Percentiles rank a stretch among this genome's conserved stretches.
Conservation (phyloP, 1,139 yeast genomes). For the Lodderomyces oxycetoniae region DNA sequence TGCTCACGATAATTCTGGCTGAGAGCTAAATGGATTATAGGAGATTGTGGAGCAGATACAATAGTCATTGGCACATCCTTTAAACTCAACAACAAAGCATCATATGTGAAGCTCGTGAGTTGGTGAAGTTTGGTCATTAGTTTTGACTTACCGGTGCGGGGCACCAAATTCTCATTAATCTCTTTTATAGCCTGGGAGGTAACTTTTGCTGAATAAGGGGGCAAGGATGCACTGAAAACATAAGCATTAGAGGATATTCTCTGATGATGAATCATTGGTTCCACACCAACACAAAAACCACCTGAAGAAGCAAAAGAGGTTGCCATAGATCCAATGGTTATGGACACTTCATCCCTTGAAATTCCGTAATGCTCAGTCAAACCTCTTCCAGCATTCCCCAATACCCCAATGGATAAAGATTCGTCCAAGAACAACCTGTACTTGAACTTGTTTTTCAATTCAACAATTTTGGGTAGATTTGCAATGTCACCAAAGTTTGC, state of each 20-base stretch:
- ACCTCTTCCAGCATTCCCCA: constrained; percentile 87
- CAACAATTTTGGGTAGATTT: constrained; percentile 63
- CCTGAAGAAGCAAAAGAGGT: constrained; percentile 85
- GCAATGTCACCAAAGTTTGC: constrained; percentile 80
- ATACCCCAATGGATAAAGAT: constrained; percentile 75
- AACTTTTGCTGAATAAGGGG: constrained; percentile 84
- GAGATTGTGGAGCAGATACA: constrained; percentile 57
- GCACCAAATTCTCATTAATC: constrained; percentile 29
- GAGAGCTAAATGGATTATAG: constrained; percentile 61
- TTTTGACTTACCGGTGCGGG: constrained; percentile 27
- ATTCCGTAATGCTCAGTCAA: constrained; percentile 64
- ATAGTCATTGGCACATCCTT: constrained; percentile 39
- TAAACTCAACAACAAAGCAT: constrained; percentile 9
- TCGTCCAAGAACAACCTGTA: constrained; percentile 87
- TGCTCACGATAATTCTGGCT: constrained; percentile 37
- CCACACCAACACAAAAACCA: constrained; percentile 87
- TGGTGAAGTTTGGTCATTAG: constrained; percentile 27
- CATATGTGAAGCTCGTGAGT: constrained; percentile 19
- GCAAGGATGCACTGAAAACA: constrained; percentile 91
- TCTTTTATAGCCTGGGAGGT: constrained; percentile 55
- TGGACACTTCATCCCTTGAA: constrained; percentile 67
- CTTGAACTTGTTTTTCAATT: constrained; percentile 74
- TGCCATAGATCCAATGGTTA: constrained; percentile 85
- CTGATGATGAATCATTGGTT: constrained; percentile 86
- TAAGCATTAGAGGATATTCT: constrained; percentile 72